These are phyloP conservation scores for Suillus americanus DNA, from an alignment of 768 basidiomycete genomes.

Conservation along the genomic window DNA sequence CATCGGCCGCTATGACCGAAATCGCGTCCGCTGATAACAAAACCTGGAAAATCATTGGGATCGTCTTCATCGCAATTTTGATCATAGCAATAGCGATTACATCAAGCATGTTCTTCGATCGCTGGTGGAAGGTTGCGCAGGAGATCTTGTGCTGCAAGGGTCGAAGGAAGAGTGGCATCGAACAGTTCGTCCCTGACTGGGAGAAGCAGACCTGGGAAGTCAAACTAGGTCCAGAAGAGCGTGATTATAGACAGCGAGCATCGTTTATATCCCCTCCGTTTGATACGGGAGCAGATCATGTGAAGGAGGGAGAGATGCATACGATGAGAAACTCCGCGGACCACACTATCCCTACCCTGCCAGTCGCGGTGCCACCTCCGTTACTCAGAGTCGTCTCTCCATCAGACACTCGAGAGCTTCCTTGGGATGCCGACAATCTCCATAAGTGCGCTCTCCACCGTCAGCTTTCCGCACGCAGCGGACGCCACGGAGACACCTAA, in stretches of 20 bases:
- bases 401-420: slow-evolving; percentile 20
- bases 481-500: slow-evolving; percentile 7
- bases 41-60: slow-evolving; percentile 70
- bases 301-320: not conserved
- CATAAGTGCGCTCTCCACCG: slow-evolving; percentile 17
- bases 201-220: slow-evolving; percentile 60
- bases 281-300: not conserved
- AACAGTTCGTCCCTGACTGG: slow-evolving; percentile 66
- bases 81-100: slow-evolving; percentile 56
- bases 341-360: slow-evolving; percentile 4
- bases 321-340: slow-evolving; percentile 5
- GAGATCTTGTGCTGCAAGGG: slow-evolving; percentile 46
- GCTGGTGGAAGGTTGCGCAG: slow-evolving; percentile 61
- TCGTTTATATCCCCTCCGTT: slow-evolving; percentile 4
- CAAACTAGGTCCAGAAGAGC: slow-evolving; percentile 19
- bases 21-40: slow-evolving; percentile 40
- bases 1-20: slow-evolving; percentile 9
- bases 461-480: slow-evolving; percentile 22
- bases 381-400: not conserved
- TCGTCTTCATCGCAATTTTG: slow-evolving; percentile 62
- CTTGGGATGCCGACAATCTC: slow-evolving; percentile 21
- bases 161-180: slow-evolving; percentile 32
- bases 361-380: not conserved
- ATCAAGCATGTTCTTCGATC: slow-evolving; percentile 66
- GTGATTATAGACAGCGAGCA: slow-evolving; percentile 9